Conservation (phyloP, 2,329 filamentous ascomycete genomes). For the Sporothrix schenckii region DNA sequence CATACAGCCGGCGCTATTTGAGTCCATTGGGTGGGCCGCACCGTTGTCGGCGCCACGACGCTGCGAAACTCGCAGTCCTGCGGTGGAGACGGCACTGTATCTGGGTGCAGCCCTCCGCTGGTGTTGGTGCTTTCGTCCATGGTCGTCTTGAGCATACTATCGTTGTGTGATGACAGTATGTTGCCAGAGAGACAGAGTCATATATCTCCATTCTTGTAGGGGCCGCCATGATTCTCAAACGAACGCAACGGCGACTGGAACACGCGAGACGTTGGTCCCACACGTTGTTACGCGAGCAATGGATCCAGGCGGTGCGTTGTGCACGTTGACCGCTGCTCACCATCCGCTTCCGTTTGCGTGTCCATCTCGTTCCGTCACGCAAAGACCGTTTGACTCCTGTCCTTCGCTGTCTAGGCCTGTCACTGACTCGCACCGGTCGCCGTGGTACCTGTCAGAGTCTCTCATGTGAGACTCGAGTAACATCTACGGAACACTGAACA, state of each 20-base stretch:
- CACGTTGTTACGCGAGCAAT: too few species aligned
- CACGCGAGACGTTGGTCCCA: too few species aligned
- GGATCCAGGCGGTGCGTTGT: too few species aligned
- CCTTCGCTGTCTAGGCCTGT: neutral
- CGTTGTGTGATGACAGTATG: neutral
- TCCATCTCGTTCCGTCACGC: neutral
- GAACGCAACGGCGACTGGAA: too few species aligned
- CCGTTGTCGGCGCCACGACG: neutral
- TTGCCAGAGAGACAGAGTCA: too few species aligned
- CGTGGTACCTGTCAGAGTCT: too few species aligned
- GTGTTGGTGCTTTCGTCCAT: neutral
- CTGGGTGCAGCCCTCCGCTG: neutral
- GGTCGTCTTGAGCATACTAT: neutral
- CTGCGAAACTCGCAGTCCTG: neutral
- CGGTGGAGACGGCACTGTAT: neutral
- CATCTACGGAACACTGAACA: too few species aligned
- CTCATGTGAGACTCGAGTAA: neutral
- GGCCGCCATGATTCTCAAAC: too few species aligned
- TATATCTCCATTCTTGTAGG: too few species aligned
- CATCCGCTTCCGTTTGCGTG: neutral
- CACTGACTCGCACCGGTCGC: neutral
- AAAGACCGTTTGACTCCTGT: neutral
- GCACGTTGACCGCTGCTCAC: neutral
- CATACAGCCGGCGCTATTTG: constrained; percentile 4
- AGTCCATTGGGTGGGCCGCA: neutral